Conservation (phyloP, 1,284 basidiomycete species). For the Cryptococcus jaspeensis region DNA sequence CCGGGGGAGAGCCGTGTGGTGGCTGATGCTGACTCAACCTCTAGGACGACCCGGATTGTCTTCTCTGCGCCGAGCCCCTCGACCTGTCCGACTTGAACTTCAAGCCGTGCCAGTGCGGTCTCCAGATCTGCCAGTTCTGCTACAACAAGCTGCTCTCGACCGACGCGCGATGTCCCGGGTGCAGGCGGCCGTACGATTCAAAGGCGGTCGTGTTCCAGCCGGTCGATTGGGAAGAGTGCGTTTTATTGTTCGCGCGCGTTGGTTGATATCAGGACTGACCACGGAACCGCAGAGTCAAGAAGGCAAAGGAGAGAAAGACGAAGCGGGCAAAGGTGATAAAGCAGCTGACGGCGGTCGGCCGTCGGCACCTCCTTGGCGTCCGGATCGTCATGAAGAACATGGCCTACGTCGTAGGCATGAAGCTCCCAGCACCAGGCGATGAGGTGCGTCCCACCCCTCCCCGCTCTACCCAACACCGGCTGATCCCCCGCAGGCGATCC, state of each 20-base stretch:
- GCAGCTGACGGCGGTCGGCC: slow-evolving; percentile 83
- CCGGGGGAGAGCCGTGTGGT: not conserved
- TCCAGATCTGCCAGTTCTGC: slow-evolving; percentile 99
- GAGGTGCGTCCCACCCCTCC: slow-evolving; percentile 71
- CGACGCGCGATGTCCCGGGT: slow-evolving; percentile 96
- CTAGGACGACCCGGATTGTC: slow-evolving; percentile 96
- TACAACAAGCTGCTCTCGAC: slow-evolving; percentile 98
- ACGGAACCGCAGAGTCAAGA: slow-evolving; percentile 72
- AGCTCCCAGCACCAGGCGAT: slow-evolving; percentile 68
- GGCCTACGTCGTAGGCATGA: slow-evolving; percentile 91
- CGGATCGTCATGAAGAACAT: slow-evolving; percentile 96
- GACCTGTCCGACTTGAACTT: slow-evolving; percentile 99
- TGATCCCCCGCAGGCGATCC: slow-evolving; percentile 67
- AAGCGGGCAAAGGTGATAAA: slow-evolving; percentile 93
- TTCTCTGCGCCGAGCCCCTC: slow-evolving; percentile 97
- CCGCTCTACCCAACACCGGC: not conserved
- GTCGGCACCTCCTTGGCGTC: slow-evolving; percentile 87
- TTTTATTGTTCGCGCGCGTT: slow-evolving; percentile 20
- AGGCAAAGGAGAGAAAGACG: slow-evolving; percentile 93
- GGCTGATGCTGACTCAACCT: not conserved
- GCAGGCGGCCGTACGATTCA: slow-evolving; percentile 89
- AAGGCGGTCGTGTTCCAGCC: slow-evolving; percentile 94
- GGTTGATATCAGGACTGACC: not conserved
- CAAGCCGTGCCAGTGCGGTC: slow-evolving; percentile 98
- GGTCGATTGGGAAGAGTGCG: slow-evolving; percentile 92